Base-by-base conservation (phyloP, 257 asterid species). In the Verbascum thapsus region DNA sequence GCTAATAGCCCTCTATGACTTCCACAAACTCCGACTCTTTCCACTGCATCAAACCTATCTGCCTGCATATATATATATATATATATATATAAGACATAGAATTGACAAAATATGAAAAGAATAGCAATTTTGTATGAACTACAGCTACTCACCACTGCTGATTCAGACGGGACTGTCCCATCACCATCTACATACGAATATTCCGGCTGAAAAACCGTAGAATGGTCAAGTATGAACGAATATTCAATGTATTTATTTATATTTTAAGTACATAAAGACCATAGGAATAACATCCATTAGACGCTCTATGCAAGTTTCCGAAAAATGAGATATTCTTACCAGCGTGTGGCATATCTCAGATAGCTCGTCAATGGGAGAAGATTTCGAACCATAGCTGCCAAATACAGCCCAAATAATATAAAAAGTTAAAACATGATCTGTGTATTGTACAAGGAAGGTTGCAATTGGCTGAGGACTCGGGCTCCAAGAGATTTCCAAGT, bases 141-240 rank as follows among this genome's bases (percentile, higher is more conserved):
- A 30, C 35, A 42, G 3, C 3, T 26, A 26, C n/a, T 53, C 60
- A 88, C 98, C 95, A 71, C 73, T 11, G 95, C 96, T 37, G 98
- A 91, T 75, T 91, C 98, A 1, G 91, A 57, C 9, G 96, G 98
- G 35, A 88, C 98, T 15, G 98, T 91, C 69, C 98, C 98, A 78
- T 91, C 98, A 20, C 98, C 98, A 61, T 88, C 91, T 64, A 80
- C 90, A 22, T 40, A 88, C 8, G 88, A 67, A 80, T 91, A 91
- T 50, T 79, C 72, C 2, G 96, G 94, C 98, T 91, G 87, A 69
- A 74, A 74, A 26, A 26, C 32, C 32, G 40, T 39, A 6, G 16
- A 62, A 41, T 48, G 41, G 15, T 55, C n/a, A n/a, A n/a, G n/a
- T 23, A 12, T 35, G 48, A 19, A 19, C 37, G 22, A 10, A 60